These are phyloP conservation scores for Boletus sp. DNA, from an alignment of 1,284 basidiomycete genomes.

Conservation along the genomic window DNA sequence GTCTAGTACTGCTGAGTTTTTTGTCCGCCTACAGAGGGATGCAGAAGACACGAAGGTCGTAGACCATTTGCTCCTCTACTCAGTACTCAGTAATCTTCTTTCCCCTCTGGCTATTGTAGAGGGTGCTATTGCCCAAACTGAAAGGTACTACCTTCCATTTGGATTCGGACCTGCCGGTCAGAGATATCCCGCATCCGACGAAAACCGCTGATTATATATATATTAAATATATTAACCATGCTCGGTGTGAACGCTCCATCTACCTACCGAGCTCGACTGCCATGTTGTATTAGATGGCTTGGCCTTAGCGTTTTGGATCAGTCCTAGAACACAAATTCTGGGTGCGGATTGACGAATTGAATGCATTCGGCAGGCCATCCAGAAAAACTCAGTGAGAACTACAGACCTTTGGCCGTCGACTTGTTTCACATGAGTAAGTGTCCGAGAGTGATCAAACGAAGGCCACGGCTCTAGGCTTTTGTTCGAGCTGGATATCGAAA, in stretches of 20 bases:
- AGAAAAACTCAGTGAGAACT: neutral
- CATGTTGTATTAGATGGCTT: neutral
- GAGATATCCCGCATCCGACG: neutral
- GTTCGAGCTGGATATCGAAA: conserved; percentile 7
- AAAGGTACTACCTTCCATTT: conserved; percentile 7
- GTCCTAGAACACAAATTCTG: neutral
- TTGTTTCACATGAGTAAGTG: neutral
- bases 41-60: too few relatives aligned
- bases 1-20: too few relatives aligned
- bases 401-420: neutral
- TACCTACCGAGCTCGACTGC: neutral
- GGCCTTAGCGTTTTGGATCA: neutral
- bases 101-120: too few relatives aligned
- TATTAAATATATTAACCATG: neutral
- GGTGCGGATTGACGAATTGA: conserved; percentile 1
- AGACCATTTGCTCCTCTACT: too few relatives aligned
- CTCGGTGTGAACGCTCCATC: conserved; percentile 2
- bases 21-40: too few relatives aligned
- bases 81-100: too few relatives aligned
- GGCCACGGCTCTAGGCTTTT: conserved; percentile 4
- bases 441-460: conserved; percentile 1
- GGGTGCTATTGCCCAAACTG: conserved; percentile 1
- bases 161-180: conserved; percentile 5
- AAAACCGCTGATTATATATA: conserved; percentile 1
- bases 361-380: neutral